These are phyloP conservation scores for Pontederia paniculata DNA, from an alignment of 176 grass and related monocot species.

Conservation along the genomic window DNA sequence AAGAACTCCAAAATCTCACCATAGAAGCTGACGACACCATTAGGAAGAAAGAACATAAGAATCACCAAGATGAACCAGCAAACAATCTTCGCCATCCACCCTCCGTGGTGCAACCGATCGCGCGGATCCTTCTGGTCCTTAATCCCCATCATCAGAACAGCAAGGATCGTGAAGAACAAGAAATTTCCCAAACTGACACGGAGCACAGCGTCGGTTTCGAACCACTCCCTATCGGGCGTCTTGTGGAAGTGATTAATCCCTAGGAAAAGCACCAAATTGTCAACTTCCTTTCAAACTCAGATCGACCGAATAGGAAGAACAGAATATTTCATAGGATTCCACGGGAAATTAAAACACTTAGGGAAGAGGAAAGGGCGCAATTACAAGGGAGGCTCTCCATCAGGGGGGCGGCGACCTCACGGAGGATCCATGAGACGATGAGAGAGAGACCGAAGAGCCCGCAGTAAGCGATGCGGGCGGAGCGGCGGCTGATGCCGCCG, in stretches of 20 bases:
- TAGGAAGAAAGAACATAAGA: conserved; percentile 99
- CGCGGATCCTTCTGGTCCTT: conserved; percentile 99
- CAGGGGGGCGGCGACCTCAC: conserved; percentile 94
- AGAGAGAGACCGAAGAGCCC: conserved; percentile 98
- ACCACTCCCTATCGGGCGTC: conserved; percentile 97
- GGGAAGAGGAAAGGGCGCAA: too few species aligned
- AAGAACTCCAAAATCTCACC: conserved; percentile 24
- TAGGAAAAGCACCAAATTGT: conserved; percentile 5
- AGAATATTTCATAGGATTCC: too few species aligned
- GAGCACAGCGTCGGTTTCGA: conserved; percentile 96
- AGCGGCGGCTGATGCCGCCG: conserved; percentile 93
- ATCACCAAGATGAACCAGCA: conserved; percentile 72
- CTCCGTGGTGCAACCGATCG: conserved; percentile 87
- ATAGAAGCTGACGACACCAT: conserved; percentile 83
- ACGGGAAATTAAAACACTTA: neutral
- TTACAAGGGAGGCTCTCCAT: conserved; percentile 87
- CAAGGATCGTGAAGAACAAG: conserved; percentile 94
- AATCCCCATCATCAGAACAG: conserved; percentile 81
- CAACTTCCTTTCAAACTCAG: neutral
- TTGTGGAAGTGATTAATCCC: conserved; percentile 99
- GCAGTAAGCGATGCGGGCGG: conserved; percentile 96
- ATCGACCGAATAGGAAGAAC: too few species aligned
- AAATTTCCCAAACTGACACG: conserved; percentile 96
- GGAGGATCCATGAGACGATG: conserved; percentile 82
- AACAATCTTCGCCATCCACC: conserved; percentile 98